Evolutionary conservation across 192 early-diverging fungal species (phyloP).

Genomic region (Globomyces pollinis-pini): DNA sequence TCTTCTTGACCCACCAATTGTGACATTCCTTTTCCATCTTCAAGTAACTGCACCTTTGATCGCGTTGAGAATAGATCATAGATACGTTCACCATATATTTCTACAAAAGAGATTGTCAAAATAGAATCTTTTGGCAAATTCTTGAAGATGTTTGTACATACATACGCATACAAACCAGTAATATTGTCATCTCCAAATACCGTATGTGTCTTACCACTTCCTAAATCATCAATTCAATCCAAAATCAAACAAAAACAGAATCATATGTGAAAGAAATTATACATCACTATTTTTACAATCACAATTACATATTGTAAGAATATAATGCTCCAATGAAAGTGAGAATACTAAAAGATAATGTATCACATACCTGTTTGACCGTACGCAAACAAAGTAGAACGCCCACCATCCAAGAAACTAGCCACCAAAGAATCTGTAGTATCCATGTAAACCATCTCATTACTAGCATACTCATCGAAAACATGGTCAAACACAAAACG

Average conservation of each 20-base stretch:
- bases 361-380: slow-evolving; percentile 43
- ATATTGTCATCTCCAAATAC: slow-evolving; percentile 26
- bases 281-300: no score
- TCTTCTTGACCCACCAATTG: slow-evolving; percentile 17
- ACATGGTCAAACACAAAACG: slow-evolving; percentile 82
- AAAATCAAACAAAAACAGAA: no score
- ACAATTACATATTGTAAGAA: no score
- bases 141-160: slow-evolving; percentile 31
- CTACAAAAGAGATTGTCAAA: slow-evolving; percentile 25
- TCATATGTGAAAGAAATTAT: no score
- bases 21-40: slow-evolving; percentile 22
- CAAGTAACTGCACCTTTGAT: slow-evolving; percentile 11
- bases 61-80: slow-evolving; percentile 25
- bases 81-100: slow-evolving; percentile 31
- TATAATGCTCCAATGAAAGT: no score
- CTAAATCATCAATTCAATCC: no score
- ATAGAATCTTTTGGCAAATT: neutral
- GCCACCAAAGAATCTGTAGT: slow-evolving; percentile 15
- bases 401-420: slow-evolving; percentile 22
- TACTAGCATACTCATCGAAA: slow-evolving; percentile 60
- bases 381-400: slow-evolving; percentile 34
- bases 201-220: slow-evolving; percentile 42
- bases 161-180: slow-evolving; percentile 25
- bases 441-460: slow-evolving; percentile 23
- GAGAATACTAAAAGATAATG: no score